Evolutionary conservation across 352 stramenopile species (phyloP).

Genomic region (Phytophthora pini): DNA sequence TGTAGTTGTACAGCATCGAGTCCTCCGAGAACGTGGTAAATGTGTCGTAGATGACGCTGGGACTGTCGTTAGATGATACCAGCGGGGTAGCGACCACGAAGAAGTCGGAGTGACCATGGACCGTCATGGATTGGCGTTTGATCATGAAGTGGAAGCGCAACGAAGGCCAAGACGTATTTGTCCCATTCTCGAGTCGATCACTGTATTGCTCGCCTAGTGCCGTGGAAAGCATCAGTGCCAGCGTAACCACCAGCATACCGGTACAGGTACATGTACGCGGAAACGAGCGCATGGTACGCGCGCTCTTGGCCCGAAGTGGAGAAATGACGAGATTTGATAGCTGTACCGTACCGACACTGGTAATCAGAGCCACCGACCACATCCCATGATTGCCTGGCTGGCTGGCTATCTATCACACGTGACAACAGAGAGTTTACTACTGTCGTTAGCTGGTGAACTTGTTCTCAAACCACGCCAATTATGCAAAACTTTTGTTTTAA

Average conservation of each 20-base stretch:
- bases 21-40: conserved; percentile 32
- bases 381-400: conserved; percentile 26
- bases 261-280: too few relatives aligned
- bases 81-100: conserved; percentile 36
- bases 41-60: conserved; percentile 35
- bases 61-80: conserved; percentile 4
- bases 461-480: too few relatives aligned
- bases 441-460: conserved; percentile 3
- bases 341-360: neutral
- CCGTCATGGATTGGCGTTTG: conserved; percentile 38
- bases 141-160: conserved; percentile 40
- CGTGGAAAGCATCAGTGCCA: too few relatives aligned
- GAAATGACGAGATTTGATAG: conserved; percentile 17
- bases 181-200: neutral
- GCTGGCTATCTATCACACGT: conserved; percentile 18
- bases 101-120: conserved; percentile 38
- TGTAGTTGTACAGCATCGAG: conserved; percentile 31
- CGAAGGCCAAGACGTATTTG: conserved; percentile 15
- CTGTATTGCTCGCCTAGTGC: too few relatives aligned
- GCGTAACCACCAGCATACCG: too few relatives aligned
- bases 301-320: conserved; percentile 2
- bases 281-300: neutral
- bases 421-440: neutral
- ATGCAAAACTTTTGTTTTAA: too few relatives aligned
- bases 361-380: conserved; percentile 3